phyloP scores from a whole-genome alignment of 1,284 basidiomycete genomes.

The Meripilus lineatus region DNA sequence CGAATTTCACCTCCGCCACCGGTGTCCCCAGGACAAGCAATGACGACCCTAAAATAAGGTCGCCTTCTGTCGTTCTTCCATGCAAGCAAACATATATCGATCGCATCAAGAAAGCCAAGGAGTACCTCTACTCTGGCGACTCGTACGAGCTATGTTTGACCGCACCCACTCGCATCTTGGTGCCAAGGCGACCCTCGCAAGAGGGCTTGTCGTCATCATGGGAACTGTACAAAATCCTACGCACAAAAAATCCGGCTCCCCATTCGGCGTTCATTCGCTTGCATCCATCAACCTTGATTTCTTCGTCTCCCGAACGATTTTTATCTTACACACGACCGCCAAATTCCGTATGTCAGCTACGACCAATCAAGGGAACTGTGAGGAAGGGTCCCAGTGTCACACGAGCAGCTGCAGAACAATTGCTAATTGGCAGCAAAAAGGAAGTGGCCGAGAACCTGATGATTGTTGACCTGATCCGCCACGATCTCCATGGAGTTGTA shows the following conservation, averaged over 20 bases:
- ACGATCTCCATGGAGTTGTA: conserved; percentile 82
- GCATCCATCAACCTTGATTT: conserved; percentile 60
- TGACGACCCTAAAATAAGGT: not conserved
- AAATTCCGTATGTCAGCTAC: conserved; percentile 68
- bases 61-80: conserved; percentile 41
- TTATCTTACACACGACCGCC: conserved; percentile 77
- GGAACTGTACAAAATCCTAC: conserved; percentile 70
- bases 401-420: conserved; percentile 57
- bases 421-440: conserved; percentile 75
- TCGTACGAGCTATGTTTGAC: conserved; percentile 98
- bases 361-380: conserved; percentile 94
- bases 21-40: conserved; percentile 6
- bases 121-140: conserved; percentile 79
- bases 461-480: conserved; percentile 96
- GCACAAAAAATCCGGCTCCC: conserved; percentile 84
- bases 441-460: conserved; percentile 98
- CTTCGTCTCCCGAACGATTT: conserved; percentile 92
- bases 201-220: conserved; percentile 52
- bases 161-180: conserved; percentile 58
- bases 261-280: conserved; percentile 83
- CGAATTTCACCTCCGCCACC: conserved; percentile 3
- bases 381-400: conserved; percentile 61
- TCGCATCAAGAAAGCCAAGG: conserved; percentile 72
- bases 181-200: conserved; percentile 30
- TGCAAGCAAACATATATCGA: conserved; percentile 61